phyloP scores from a whole-genome alignment of 257 asterid genomes.

The Nicotiana benthamiana region DNA sequence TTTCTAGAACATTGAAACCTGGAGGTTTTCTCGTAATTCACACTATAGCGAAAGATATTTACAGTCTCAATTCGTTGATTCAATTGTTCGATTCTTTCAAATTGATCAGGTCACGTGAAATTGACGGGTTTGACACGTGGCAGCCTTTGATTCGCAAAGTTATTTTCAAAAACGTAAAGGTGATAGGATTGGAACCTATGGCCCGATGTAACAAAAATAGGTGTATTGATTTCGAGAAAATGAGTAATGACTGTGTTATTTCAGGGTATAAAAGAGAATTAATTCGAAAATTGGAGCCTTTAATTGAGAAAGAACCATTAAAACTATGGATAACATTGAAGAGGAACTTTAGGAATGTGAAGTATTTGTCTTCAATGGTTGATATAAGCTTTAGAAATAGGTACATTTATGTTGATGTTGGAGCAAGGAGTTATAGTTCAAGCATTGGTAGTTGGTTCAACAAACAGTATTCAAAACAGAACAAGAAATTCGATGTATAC shows the following conservation, averaged over 20 bases:
- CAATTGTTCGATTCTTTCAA: constrained; percentile 29
- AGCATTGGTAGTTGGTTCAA: constrained; percentile 66
- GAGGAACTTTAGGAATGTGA: constrained; percentile 36
- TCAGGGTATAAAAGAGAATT: constrained; percentile 23
- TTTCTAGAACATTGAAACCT: constrained; percentile 37
- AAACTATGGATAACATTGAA: constrained; percentile 43
- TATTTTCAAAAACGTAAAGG: constrained; percentile 28
- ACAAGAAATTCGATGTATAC: constrained; percentile 44
- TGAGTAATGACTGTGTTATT: constrained; percentile 15
- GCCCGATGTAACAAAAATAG: background rate
- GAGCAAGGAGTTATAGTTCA: constrained; percentile 51
- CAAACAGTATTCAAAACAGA: constrained; percentile 52
- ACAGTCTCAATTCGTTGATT: constrained; percentile 44
- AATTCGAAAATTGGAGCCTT: constrained; percentile 34
- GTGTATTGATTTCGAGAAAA: background rate
- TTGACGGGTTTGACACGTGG: constrained; percentile 27
- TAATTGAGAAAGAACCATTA: constrained; percentile 25
- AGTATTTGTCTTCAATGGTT: constrained; percentile 41
- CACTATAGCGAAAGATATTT: constrained; percentile 34
- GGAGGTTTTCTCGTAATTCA: constrained; percentile 52
- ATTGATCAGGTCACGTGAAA: constrained; percentile 27
- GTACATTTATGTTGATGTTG: constrained; percentile 47
- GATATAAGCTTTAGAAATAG: constrained; percentile 52
- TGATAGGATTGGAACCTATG: background rate
- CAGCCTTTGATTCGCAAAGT: constrained; percentile 26